Base-by-base conservation (phyloP, 31 red algal species). In the Bonnemaisonia californica region DNA sequence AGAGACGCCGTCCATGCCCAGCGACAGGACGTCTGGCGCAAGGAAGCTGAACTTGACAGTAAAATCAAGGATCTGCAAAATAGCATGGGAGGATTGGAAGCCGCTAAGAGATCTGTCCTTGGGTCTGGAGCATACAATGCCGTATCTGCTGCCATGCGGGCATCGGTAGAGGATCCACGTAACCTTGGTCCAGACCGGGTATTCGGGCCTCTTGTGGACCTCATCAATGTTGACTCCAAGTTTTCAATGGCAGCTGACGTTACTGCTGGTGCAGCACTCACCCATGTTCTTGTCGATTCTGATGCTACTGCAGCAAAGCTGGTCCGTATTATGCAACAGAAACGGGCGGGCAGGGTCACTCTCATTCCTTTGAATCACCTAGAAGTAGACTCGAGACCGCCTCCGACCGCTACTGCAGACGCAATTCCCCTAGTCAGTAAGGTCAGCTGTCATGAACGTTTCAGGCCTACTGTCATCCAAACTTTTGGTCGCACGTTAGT, bases 341-440 rank as follows among this genome's bases (percentile, higher is more conserved):
- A 69, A 37, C 82, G 92, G 23, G 89, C 85, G 28, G 96, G 96
- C 33, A 74, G 96, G 28, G 83, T 98, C 19, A 98, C 96, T n/a
- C 95, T 98, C 68, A 89, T 95, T 41, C 96, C 96, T 3, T 76
- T 98, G 56, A 97, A 97, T 82, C 85, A 89, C 32, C 68, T 97
- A 41, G 69, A 81, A 3, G 31, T 42, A 34, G 74, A 80, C 41
- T 45, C 33, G 54, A 42, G 61, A 8, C 75, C 61, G 18, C 93
- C 89, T 27, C 85, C 90, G 19, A 60, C 74, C n/a, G 62, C 79
- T 19, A 74, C 84, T 24, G 71, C 65, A 28, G 92, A 95, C 58
- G 71, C 92, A 22, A 71, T 95, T 57, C 89, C 93, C 29, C 89
- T 98, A 31, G 54, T 91, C n/a, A 85, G 78, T 63, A 93, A 93